Evolutionary conservation across 2,329 filamentous ascomycete genomes (phyloP), one percentile per base, ranked within the genome.

Genomic region (Sporothrix phasma): DNA sequence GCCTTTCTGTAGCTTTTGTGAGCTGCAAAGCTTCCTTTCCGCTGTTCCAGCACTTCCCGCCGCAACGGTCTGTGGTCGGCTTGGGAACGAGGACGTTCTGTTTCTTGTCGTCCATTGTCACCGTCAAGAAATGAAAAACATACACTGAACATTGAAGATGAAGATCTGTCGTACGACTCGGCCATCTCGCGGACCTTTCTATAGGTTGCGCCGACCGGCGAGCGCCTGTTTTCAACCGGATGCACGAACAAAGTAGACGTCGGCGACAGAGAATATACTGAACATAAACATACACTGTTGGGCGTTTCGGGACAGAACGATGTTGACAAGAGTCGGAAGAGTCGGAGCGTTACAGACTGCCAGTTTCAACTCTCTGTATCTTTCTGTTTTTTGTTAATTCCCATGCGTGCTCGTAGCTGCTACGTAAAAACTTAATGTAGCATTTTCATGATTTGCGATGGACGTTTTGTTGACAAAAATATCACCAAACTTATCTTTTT

Each of bases 31-130:
- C n/a, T 19, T 37, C 17, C 8, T 24, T 11, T 54, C 8, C 2
- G 3, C 13, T n/a, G 3, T 29, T 29, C 6, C 26, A n/a, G n/a
- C n/a, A n/a, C 5, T 29, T 41, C 31, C 45, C 10, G 5, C 10
- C 6, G n/a, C 15, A 11, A 5, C n/a, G 15, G 31, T 43, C 13
- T 62, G 17, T 45, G n/a, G 60, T 62, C 60, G 60, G 60, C 47
- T 34, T 45, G 47, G 47, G 54, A 62, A 62, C 60, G 47, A 47
- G 60, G 22, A 61, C 45, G 45, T 37, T 61, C n/a, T n/a, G n/a
- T 61, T n/a, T 37, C 11, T 37, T 31, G 39, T 11, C 24, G 15
- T 43, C 22, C n/a, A n/a, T 31, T 17, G 15, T 39, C 31, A 3
- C 11, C 37, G 24, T 15, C n/a, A 17, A 5, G 6, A 26, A 43